Conservation (phyloP, 228 moss, liverwort and hornwort species). For the Sphagnum fallax region DNA sequence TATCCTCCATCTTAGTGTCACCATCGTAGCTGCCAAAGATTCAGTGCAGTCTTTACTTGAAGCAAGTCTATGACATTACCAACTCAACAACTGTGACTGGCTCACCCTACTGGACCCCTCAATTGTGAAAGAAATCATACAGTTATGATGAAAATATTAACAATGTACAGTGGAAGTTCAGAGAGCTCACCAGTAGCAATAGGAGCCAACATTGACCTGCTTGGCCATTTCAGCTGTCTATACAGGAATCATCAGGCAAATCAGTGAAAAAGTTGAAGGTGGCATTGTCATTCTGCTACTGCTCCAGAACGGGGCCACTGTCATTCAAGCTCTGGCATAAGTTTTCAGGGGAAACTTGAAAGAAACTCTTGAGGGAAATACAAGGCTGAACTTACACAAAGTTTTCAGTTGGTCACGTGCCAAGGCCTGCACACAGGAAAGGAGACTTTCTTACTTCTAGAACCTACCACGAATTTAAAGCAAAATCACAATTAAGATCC, state of each 20-base stretch:
- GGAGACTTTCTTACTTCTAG: background rate
- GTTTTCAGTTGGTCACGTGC: conserved; percentile 57
- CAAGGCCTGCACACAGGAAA: conserved; percentile 37
- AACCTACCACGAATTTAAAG: too few species aligned
- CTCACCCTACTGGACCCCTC: background rate
- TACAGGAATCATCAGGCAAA: conserved; percentile 6
- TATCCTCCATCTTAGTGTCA: conserved; percentile 38
- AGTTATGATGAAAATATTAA: background rate
- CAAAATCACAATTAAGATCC: too few species aligned
- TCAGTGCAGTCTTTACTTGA: background rate
- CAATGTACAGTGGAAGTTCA: background rate
- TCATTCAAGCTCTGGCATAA: too few species aligned
- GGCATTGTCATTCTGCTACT: too few species aligned
- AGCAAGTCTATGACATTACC: background rate
- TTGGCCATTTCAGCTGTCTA: conserved; percentile 34
- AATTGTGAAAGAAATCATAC: background rate
- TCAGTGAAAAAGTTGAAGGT: too few species aligned
- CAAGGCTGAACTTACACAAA: conserved; percentile 32
- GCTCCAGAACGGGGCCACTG: too few species aligned
- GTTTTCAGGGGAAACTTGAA: too few species aligned
- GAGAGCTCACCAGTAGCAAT: conserved; percentile 40
- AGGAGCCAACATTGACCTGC: conserved; percentile 40
- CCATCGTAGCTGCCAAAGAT: conserved; percentile 50
- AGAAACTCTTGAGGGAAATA: background rate
- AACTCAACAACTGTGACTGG: background rate